Base-by-base conservation (phyloP, 805 yeast genomes). In the Metschnikowia kunwiensis region DNA sequence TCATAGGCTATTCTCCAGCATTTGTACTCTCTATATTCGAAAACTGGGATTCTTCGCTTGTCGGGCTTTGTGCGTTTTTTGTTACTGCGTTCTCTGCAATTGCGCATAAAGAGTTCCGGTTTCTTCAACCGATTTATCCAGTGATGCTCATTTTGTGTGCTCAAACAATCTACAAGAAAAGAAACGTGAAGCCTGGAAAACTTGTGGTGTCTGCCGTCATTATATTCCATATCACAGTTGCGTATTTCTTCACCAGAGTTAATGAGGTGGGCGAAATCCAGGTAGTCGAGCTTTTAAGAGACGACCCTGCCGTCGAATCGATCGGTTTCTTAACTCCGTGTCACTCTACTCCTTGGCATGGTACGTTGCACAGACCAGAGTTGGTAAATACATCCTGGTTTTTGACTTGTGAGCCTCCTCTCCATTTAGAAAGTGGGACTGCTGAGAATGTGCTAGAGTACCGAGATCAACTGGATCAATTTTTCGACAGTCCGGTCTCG, bases 291-390 rank as follows among this genome's bases (percentile, higher is more conserved):
- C 69, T 66, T 31, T 51, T 89, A 15, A 69, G 79, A 26, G 42
- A 51, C 5, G 42, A 59, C 15, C 55, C 65, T 3, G 49, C 54
- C 4, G 69, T 76, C 7, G 43, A 59, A 7, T 70, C 83, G 1
- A 61, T 89, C 19, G 95, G 96, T 0, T 86, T 93, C 49, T 58
- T 93, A 11, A 87, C 89, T 54, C 98, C 99, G 0, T 93, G 99
- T 52, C 99, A 93, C 58, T 89, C 97, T 0, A 91, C 97, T 0
- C 99, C 98, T 2, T 85, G 93, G 80, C 96, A 87, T 54, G 77
- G 93, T 17, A 79, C 83, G 54, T 60, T 93, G 26, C 95, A 89
- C 53, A 62, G 84, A 15, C 57, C 65, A 7, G 72, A 68, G 18
- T 55, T 64, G 12, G 49, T 50, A 1, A 23, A 40, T 12, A 48